Evolutionary conservation across 331 rosid species (phyloP), one percentile per base, ranked within the genome.

Genomic region (Cydonia oblonga): DNA sequence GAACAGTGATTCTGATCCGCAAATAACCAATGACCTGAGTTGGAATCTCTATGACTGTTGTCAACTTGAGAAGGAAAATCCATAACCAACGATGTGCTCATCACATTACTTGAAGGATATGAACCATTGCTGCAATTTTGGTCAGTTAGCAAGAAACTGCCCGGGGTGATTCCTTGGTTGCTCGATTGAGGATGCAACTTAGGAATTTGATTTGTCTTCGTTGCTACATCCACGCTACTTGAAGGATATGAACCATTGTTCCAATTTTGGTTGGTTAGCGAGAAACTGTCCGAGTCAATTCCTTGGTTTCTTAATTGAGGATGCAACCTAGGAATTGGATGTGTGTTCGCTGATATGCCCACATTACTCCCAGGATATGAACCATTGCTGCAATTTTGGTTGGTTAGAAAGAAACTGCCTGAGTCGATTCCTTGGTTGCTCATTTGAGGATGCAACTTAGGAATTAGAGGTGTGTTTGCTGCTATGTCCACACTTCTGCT

Each of bases 381-480:
- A 46, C n/a, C 53, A 46, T 0, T 5, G 53, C 5, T 46, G 53
- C 19, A 59, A 62, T 69, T 60, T 68, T 38, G 78, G 68, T 76
- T 76, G 70, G 35, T 19, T 29, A 65, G 63, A 44, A 64, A 12
- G 56, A 72, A 61, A 44, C 22, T 68, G 58, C 32, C 73, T 4
- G 78, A 71, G 70, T 33, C 26, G 73, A 80, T 78, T 66, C 62
- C 70, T 40, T 6, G 68, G 74, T 75, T 76, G 26, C 66, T 61
- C 52, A 68, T 68, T 32, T 70, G 78, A 66, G 85, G 67, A 60
- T 66, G 69, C 57, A 35, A 70, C 24, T 57, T 66, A 15, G 88
- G 90, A 40, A 67, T 75, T 73, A 65, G 76, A 74, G 88, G 89
- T 71, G 81, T 75, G 46, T 71, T 72, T 35, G 82, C 84, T 57